Base-by-base conservation (phyloP, 176 grass and related monocot species). In the Poa pratensis region DNA sequence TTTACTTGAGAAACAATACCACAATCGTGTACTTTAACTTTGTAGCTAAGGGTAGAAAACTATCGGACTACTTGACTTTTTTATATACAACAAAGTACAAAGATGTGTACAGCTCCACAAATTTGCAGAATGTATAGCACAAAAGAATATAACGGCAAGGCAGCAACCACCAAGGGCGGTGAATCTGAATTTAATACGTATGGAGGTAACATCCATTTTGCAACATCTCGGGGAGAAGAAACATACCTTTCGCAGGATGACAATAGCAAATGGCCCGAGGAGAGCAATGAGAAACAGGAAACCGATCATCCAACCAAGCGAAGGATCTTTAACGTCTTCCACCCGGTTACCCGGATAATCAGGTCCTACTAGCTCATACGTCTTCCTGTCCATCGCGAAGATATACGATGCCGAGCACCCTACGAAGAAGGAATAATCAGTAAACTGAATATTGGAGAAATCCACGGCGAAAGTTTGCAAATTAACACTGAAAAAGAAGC, bases 221-320 rank as follows among this genome's bases (percentile, higher is more conserved):
- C 34, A 35, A 35, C 34, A 35, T 35, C 34, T 26, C 12, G 1
- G 5, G 5, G 69, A 3, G 22, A 70, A 13, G 46, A 26, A 78
- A 73, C 1, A 30, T 82, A 90, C 88, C 88, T 90, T 90, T 10
- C 83, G 62, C 19, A 86, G 52, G 14, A 90, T 15, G 18, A 90
- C 88, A 86, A 90, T 70, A 8, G 83, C 85, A 77, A 90, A 90
- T 52, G 82, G 87, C 12, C 87, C 87, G 2, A 89, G 61, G 11
- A 89, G 77, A 51, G 77, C 77, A 28, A 81, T 86, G n/a, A 77
- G 83, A 19, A 82, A 82, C 22, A 90, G 45, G 72, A 90, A 90
- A 54, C 78, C 61, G 30, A 90, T 90, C 43, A 90, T 90, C 88
- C 88, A 90, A 18, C 70, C 77, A 60, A 89, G 88, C 0, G 88